Conservation (phyloP, 495 filamentous ascomycete genomes). For the Penicillium cataractarum region DNA sequence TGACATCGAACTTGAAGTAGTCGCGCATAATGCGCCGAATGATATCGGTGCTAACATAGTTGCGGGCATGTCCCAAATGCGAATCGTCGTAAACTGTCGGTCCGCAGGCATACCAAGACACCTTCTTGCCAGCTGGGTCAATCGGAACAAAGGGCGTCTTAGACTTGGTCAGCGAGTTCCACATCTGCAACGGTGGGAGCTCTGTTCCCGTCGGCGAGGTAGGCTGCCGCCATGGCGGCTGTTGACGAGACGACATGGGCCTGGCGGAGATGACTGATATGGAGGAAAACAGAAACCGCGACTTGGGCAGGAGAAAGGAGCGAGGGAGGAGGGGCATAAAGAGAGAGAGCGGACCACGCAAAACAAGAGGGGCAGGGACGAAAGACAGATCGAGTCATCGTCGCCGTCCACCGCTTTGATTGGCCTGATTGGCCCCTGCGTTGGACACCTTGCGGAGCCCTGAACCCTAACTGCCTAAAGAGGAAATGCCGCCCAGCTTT, state of each 20-base stretch:
- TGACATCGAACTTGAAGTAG: slow-evolving; percentile 83
- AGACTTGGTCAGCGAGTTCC: slow-evolving; percentile 75
- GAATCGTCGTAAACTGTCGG: slow-evolving; percentile 93
- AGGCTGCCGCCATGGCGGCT: slow-evolving; percentile 56
- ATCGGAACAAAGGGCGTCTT: slow-evolving; percentile 79
- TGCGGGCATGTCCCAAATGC: slow-evolving; percentile 88
- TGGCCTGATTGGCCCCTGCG: slow-evolving; percentile 24
- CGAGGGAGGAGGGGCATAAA: slow-evolving; percentile 38
- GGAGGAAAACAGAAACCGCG: slow-evolving; percentile 17
- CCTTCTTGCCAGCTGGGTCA: slow-evolving; percentile 64
- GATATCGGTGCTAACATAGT: slow-evolving; percentile 95
- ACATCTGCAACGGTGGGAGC: slow-evolving; percentile 52
- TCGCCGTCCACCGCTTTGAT: not conserved
- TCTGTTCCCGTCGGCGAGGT: slow-evolving; percentile 31
- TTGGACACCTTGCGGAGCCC: slow-evolving; percentile 26
- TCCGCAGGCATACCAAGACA: slow-evolving; percentile 89
- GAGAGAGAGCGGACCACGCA: slow-evolving; percentile 19
- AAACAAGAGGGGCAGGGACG: slow-evolving; percentile 29
- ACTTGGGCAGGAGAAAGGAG: slow-evolving; percentile 22
- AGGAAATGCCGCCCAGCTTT: slow-evolving; percentile 27
- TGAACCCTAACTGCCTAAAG: slow-evolving; percentile 39
- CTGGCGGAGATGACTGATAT: slow-evolving; percentile 15
- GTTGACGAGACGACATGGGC: slow-evolving; percentile 43
- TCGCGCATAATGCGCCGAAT: slow-evolving; percentile 82
- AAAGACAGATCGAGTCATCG: slow-evolving; percentile 25